phyloP scores from a whole-genome alignment of 1,139 yeast genomes.

The Diutina pseudorugosa region DNA sequence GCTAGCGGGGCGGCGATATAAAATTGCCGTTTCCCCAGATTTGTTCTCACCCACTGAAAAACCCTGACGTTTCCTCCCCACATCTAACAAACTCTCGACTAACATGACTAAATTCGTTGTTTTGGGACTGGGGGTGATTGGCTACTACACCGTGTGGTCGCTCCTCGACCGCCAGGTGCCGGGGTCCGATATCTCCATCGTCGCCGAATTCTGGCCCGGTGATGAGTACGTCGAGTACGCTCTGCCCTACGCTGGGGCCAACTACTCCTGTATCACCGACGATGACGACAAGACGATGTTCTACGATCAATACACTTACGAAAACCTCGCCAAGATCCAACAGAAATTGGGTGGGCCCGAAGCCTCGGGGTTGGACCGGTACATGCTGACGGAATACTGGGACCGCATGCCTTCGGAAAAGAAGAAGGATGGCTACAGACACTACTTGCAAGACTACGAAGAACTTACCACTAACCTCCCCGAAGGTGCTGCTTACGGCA shows the following conservation, averaged over 20 bases:
- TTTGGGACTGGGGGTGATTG: constrained; percentile 52
- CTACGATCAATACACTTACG: constrained; percentile 46
- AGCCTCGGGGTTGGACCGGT: constrained; percentile 41
- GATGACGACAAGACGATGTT: constrained; percentile 37
- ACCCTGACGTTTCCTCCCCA: no score
- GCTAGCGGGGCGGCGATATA: background rate
- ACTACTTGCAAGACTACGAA: constrained; percentile 32
- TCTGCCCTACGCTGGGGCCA: constrained; percentile 76
- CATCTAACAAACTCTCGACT: constrained; percentile 1
- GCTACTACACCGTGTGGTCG: constrained; percentile 51
- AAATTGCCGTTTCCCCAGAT: background rate
- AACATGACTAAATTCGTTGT: constrained; percentile 19
- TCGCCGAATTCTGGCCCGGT: constrained; percentile 61
- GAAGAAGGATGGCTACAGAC: constrained; percentile 31
- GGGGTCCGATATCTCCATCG: constrained; percentile 37
- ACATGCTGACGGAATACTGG: constrained; percentile 45
- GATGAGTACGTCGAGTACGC: constrained; percentile 60
- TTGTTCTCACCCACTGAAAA: no score
- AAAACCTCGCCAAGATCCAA: constrained; percentile 31
- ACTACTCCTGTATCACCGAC: constrained; percentile 55
- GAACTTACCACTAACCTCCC: constrained; percentile 5
- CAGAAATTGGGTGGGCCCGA: constrained; percentile 34
- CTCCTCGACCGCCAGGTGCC: constrained; percentile 34
- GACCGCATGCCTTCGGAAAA: constrained; percentile 29
- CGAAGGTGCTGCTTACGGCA: constrained; percentile 10